phyloP scores from a whole-genome alignment of 2,329 filamentous ascomycete species.

The Aspergillus jensenii region DNA sequence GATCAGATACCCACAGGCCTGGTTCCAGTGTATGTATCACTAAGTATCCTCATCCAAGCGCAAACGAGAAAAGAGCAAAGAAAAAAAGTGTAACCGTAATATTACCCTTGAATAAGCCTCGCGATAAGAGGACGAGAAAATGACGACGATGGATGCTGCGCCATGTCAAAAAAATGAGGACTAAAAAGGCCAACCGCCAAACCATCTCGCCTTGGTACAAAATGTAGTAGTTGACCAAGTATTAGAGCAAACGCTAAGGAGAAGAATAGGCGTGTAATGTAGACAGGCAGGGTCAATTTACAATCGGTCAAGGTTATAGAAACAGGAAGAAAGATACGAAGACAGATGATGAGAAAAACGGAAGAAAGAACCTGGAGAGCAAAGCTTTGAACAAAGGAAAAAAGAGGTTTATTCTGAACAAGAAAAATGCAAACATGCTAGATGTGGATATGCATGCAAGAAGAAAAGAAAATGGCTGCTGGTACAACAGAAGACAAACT shows the following conservation, averaged over 20 bases:
- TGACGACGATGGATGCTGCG: neutral
- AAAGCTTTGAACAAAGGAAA: slow-evolving; percentile 24
- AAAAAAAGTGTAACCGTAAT: slow-evolving; percentile 13
- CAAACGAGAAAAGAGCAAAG: neutral
- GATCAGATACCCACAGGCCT: neutral
- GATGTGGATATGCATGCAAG: slow-evolving; percentile 33
- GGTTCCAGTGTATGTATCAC: neutral
- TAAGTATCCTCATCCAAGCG: neutral
- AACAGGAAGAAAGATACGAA: slow-evolving; percentile 10
- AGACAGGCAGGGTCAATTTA: slow-evolving; percentile 10
- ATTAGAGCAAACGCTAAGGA: slow-evolving; percentile 4
- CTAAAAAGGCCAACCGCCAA: neutral
- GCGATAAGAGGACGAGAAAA: neutral
- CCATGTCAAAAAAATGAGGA: neutral
- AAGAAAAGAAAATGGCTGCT: slow-evolving; percentile 21
- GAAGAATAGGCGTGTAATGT: slow-evolving; percentile 1
- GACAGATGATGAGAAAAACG: slow-evolving; percentile 9
- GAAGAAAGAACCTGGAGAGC: slow-evolving; percentile 8
- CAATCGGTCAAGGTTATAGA: slow-evolving; percentile 11
- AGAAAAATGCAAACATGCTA: slow-evolving; percentile 32
- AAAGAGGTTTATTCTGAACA: slow-evolving; percentile 21
- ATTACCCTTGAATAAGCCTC: slow-evolving; percentile 17
- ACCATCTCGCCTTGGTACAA: slow-evolving; percentile 4
- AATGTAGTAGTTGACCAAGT: slow-evolving; percentile 1
- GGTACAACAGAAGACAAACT: slow-evolving; percentile 32